Conservation (phyloP, 257 asterid species). For the Linaria vulgaris region DNA sequence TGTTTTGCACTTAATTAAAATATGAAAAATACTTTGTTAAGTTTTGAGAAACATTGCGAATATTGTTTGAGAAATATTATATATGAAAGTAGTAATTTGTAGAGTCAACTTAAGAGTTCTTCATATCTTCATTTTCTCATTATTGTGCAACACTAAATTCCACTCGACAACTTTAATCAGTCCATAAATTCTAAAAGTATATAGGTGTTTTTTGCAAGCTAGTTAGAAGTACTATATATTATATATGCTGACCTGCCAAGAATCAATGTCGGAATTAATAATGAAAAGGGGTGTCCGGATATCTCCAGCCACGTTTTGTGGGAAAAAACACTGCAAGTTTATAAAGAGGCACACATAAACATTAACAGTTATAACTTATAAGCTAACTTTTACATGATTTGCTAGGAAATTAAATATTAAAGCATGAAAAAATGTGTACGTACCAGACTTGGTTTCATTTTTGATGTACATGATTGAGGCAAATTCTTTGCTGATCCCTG, state of each 20-base stretch:
- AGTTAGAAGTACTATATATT: too few relatives aligned
- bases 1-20: too few relatives aligned
- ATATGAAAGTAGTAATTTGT: too few relatives aligned
- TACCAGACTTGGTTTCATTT: constrained; percentile 68
- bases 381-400: neutral
- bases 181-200: too few relatives aligned
- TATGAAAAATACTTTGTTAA: too few relatives aligned
- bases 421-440: constrained; percentile 8
- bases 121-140: too few relatives aligned
- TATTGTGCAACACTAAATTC: too few relatives aligned
- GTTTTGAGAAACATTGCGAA: too few relatives aligned
- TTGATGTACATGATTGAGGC: constrained; percentile 55
- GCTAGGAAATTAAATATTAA: neutral
- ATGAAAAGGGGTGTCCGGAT: constrained; percentile 65
- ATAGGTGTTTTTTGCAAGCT: too few relatives aligned
- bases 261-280: constrained; percentile 72
- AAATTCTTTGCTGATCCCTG: constrained; percentile 78
- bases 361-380: neutral
- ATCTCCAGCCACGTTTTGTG: constrained; percentile 49
- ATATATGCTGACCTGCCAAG: constrained; percentile 72
- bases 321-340: constrained; percentile 69
- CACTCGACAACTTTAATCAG: too few relatives aligned
- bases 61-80: too few relatives aligned
- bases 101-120: too few relatives aligned
- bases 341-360: neutral